Evolutionary conservation across 139 green algal species (phyloP).

Genomic region (Eudorina sp.): DNA sequence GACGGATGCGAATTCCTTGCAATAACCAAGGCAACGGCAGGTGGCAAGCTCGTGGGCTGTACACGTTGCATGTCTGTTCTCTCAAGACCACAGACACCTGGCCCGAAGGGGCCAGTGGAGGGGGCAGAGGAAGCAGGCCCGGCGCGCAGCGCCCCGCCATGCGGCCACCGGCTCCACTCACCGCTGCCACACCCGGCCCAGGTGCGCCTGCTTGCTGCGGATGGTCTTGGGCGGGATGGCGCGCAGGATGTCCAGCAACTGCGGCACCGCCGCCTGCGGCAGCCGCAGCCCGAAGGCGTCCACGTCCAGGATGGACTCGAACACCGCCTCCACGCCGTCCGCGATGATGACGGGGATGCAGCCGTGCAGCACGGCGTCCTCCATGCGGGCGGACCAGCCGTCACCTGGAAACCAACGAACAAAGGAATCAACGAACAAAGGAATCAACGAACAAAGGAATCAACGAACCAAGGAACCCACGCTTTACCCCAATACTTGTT

Average conservation of each 20-base stretch:
- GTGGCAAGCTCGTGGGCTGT: background rate
- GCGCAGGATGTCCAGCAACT: conserved; percentile 18
- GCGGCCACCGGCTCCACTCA: background rate
- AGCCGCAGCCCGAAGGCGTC: conserved; percentile 15
- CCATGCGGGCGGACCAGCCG: conserved; percentile 67
- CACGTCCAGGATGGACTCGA: conserved; percentile 44
- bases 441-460: too few relatives aligned
- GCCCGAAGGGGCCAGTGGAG: too few relatives aligned
- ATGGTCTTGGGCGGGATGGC: conserved; percentile 5
- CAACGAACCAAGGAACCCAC: too few relatives aligned
- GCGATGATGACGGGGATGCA: conserved; percentile 79
- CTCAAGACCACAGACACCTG: too few relatives aligned
- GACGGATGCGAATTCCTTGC: too few relatives aligned
- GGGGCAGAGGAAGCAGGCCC: too few relatives aligned
- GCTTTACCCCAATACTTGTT: too few relatives aligned
- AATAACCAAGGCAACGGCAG: too few relatives aligned
- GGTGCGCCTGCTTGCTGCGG: conserved; percentile 13
- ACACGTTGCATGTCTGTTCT: background rate
- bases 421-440: too few relatives aligned
- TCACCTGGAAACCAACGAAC: too few relatives aligned
- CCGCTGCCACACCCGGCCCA: conserved; percentile 51
- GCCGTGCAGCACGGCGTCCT: conserved; percentile 77
- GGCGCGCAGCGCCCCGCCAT: background rate
- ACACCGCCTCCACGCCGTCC: conserved; percentile 58
- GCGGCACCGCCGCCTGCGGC: background rate